Percentiles rank a stretch among this genome's conserved stretches.
phyloP scores from a whole-genome alignment of 139 green algal species.

The Picochlorum sp. region DNA sequence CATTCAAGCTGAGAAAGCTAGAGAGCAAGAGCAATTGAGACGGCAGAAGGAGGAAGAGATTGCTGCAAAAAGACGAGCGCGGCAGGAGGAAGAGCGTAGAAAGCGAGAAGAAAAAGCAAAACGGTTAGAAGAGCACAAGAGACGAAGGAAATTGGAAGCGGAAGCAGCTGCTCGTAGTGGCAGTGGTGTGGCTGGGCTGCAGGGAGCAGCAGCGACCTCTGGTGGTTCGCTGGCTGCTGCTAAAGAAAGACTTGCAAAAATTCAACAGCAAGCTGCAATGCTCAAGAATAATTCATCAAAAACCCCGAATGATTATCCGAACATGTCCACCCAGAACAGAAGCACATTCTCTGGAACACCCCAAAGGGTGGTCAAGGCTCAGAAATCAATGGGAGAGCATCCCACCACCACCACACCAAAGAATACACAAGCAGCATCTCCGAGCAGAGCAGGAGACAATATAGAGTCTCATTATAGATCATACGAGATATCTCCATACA shows the following conservation, averaged over 20 bases:
- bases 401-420: neutral
- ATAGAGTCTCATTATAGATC: slow-evolving; percentile 3
- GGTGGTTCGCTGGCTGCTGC: slow-evolving; percentile 18
- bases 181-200: neutral
- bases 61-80: slow-evolving; percentile 19
- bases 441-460: slow-evolving; percentile 3
- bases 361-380: no score
- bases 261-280: slow-evolving; percentile 18
- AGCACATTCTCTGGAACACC: no score
- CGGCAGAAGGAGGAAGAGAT: slow-evolving; percentile 35
- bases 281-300: slow-evolving; percentile 1
- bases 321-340: neutral
- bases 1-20: slow-evolving; percentile 20
- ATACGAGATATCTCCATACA: slow-evolving; percentile 79
- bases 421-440: neutral
- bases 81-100: slow-evolving; percentile 31
- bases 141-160: slow-evolving; percentile 28
- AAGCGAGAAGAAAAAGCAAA: slow-evolving; percentile 30
- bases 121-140: slow-evolving; percentile 21
- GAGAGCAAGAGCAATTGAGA: slow-evolving; percentile 37
- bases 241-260: slow-evolving; percentile 22
- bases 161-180: slow-evolving; percentile 17
- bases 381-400: no score
- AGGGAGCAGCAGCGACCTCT: neutral
- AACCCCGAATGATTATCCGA: neutral